Base-by-base conservation (phyloP, 2,329 filamentous ascomycete genomes). In the Neoascochyta sp. region DNA sequence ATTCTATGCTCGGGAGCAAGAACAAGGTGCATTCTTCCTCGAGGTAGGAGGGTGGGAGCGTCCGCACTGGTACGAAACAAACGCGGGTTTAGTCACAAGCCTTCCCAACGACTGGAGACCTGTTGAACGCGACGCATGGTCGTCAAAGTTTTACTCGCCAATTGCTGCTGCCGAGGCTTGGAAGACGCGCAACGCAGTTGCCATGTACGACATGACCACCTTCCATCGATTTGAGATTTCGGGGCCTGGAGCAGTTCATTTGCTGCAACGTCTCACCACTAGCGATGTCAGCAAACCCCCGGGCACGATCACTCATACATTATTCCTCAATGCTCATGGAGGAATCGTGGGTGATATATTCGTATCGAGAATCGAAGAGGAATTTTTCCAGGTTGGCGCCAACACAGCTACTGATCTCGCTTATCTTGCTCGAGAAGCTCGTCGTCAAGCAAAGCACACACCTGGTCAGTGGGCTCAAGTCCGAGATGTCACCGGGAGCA, bases 131-230 rank as follows among this genome's bases (percentile, higher is more conserved):
- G 78, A 81, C 47, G 55, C 68, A 0, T 81, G 78, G 78, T 76
- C 78, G 1, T 60, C 70, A 0, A 60, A 63, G 14, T 76, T 70
- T 38, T 73, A 78, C 50, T 80, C 76, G 0, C 73, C 76, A 0
- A 72, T 80, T 20, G 67, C 70, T 1, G 76, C 75, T 0, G 76
- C 64, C 1, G 78, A 81, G 50, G 78, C 78, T 0, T 81, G 76
- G 76, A 80, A 78, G 62, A 81, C 78, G 2, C 69, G 78, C 1
- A 78, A 75, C 4, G 71, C 74, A 0, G 76, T 73, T 2, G 78
- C 74, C 6, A 67, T 81, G 68, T 81, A 75, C 46, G 78, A 81
- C 41, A 71, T 81, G 67, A 80, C 76, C 1, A 71, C 77, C 0
- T 67, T 79, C 19, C 69, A 76, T 13, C 67, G 77, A 1, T 63